Base-by-base conservation (phyloP, 768 basidiomycete species). In the Pisolithus microcarpus region DNA sequence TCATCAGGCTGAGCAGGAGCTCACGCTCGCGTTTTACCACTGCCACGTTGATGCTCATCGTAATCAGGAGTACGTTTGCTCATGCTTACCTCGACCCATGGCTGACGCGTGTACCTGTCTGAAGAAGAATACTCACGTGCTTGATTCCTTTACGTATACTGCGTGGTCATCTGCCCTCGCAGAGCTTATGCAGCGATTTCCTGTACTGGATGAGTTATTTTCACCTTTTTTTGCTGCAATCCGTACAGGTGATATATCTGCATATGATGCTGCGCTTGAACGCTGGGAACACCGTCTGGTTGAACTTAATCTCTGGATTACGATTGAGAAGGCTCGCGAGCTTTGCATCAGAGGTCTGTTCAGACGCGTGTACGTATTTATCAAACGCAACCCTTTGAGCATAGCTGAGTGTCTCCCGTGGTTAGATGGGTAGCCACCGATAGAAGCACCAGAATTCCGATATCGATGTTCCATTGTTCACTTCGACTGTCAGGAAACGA, bases 141-240 rank as follows among this genome's bases (percentile, higher is more conserved):
- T 78, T 98, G 34, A 81, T 98, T 48, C 92, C 95, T 0, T 75
- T 98, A 13, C 85, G 88, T 16, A 82, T 99, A 38, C 73, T 96
- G 38, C 84, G 82, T 52, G 96, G 95, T 3, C 84, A 89, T 54
- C 76, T 96, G 26, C 95, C 95, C 10, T 84, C 0, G 56, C 67
- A 31, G 77, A 76, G 50, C 76, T 98, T 19, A 71, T 95, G 56
- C 58, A 75, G 28, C 80, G 81, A 5, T 92, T 90, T 65, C 86
- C 90, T 1, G 72, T 80, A 4, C 73, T 97, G 18, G 66, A 77
- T 42, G 77, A 83, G 43, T 68, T 97, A 3, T 97, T 86, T 69
- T 61, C 72, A 3, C 91, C 92, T 0, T 97, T 98, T 67, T 77
- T 91, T 52, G 52, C 68, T 16, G 91, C 94, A 5, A 87, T 96